Evolutionary conservation across 306 rosid genomes (phyloP).

Genomic region (Boehmeria nivea): DNA sequence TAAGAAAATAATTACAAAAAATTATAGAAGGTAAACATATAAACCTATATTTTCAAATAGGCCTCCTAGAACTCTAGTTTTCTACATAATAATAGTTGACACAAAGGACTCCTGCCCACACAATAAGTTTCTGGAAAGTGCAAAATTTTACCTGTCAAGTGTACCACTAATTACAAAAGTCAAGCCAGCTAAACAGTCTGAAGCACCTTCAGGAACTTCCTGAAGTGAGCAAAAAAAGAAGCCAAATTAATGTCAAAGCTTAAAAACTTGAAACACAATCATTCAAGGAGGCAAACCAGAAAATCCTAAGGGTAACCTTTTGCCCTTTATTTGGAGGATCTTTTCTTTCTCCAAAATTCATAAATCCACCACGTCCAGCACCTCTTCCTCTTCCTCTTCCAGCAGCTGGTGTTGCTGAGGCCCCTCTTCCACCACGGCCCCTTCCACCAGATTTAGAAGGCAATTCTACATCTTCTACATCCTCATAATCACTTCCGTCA

Average conservation of each 20-base stretch:
- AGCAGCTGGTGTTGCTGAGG: slow-evolving; percentile 44
- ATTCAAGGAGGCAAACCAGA: slow-evolving; percentile 10
- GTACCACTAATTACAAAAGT: slow-evolving; percentile 98
- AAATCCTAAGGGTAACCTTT: slow-evolving; percentile 50
- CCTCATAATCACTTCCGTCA: slow-evolving; percentile 58
- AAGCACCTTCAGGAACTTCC: slow-evolving; percentile 96
- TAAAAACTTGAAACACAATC: slow-evolving; percentile 1
- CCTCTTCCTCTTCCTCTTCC: slow-evolving; percentile 95
- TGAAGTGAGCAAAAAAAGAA: slow-evolving; percentile 35
- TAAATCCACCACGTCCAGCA: slow-evolving; percentile 84
- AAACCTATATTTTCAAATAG: background rate
- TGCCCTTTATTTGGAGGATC: slow-evolving; percentile 98
- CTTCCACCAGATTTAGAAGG: slow-evolving; percentile 64
- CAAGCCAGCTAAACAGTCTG: slow-evolving; percentile 74
- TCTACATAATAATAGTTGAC: background rate
- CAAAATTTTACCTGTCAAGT: slow-evolving; percentile 67
- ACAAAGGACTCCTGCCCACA: background rate
- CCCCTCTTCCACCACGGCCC: slow-evolving; percentile 80
- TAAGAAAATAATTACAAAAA: no score
- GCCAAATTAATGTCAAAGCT: slow-evolving; percentile 12
- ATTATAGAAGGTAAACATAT: no score
- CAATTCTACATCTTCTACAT: slow-evolving; percentile 26
- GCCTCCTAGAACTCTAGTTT: background rate
- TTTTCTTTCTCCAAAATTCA: slow-evolving; percentile 94
- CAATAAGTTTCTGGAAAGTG: background rate